Conservation (phyloP, 2,329 filamentous ascomycete genomes). For the Penicillium sp. region DNA sequence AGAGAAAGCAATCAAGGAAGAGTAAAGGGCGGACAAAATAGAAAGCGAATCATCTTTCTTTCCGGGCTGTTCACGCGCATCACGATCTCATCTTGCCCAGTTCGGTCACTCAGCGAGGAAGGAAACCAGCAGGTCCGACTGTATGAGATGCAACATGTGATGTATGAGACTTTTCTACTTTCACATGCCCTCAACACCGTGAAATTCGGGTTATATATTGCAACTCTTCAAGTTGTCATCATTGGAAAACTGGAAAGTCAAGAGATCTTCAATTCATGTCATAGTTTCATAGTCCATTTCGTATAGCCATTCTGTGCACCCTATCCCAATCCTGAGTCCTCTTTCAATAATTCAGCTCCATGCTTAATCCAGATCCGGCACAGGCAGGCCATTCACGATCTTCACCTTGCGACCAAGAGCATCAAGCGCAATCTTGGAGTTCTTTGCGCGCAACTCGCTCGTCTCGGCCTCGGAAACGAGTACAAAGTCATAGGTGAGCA, state of each 20-base stretch:
- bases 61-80: background rate
- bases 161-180: background rate
- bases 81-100: background rate
- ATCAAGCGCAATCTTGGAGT: conserved; percentile 65
- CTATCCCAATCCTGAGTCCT: too few species aligned
- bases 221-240: background rate
- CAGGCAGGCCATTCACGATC: conserved; percentile 50
- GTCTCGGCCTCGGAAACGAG: conserved; percentile 71
- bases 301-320: background rate
- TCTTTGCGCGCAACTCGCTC: conserved; percentile 61
- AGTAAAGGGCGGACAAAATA: background rate
- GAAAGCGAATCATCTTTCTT: background rate
- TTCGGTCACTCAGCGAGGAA: background rate
- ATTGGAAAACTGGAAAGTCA: background rate
- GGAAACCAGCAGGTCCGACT: background rate
- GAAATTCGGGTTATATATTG: background rate
- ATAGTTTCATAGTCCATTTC: background rate
- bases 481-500: conserved; percentile 74
- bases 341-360: background rate
- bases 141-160: background rate
- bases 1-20: background rate
- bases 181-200: background rate
- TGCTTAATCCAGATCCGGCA: conserved; percentile 22
- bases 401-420: conserved; percentile 67
- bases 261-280: background rate